These are phyloP conservation scores for Moniliella sp. DNA, from an alignment of 1,284 basidiomycete genomes.

Conservation along the genomic window DNA sequence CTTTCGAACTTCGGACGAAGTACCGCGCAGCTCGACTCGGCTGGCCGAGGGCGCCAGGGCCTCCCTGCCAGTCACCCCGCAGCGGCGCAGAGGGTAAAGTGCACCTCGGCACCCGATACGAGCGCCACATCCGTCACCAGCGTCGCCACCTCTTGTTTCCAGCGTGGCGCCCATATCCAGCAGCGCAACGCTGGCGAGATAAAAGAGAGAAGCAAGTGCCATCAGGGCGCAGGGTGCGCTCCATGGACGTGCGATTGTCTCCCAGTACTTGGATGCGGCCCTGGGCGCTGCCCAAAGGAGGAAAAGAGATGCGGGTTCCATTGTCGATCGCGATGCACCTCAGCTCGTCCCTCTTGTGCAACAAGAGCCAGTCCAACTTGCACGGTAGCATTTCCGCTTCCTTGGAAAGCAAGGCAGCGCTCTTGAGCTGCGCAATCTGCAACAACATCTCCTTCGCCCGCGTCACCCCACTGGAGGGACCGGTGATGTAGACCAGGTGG, in stretches of 20 bases:
- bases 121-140: too few relatives aligned
- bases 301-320: conserved; percentile 81
- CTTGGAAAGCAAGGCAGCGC: conserved; percentile 71
- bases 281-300: conserved; percentile 63
- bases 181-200: too few relatives aligned
- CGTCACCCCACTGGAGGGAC: conserved; percentile 86
- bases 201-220: conserved; percentile 84
- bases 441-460: conserved; percentile 82
- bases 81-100: too few relatives aligned
- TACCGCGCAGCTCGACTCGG: conserved; percentile 90
- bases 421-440: conserved; percentile 68
- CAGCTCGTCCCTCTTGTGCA: conserved; percentile 71
- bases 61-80: too few relatives aligned
- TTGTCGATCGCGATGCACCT: conserved; percentile 85
- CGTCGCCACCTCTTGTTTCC: too few relatives aligned
- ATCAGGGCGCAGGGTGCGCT: conserved; percentile 81
- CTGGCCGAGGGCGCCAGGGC: too few relatives aligned
- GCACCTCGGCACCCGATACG: conserved; percentile 80
- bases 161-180: too few relatives aligned
- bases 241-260: conserved; percentile 80
- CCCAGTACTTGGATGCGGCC: conserved; percentile 83
- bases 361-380: conserved; percentile 90
- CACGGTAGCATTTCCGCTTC: conserved; percentile 82
- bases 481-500: conserved; percentile 86
- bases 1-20: conserved; percentile 69